Percentiles rank a stretch among this genome's conserved stretches.
Conservation (phyloP, 2,329 filamentous ascomycete genomes). For the Dactylonectria estremocensis region DNA sequence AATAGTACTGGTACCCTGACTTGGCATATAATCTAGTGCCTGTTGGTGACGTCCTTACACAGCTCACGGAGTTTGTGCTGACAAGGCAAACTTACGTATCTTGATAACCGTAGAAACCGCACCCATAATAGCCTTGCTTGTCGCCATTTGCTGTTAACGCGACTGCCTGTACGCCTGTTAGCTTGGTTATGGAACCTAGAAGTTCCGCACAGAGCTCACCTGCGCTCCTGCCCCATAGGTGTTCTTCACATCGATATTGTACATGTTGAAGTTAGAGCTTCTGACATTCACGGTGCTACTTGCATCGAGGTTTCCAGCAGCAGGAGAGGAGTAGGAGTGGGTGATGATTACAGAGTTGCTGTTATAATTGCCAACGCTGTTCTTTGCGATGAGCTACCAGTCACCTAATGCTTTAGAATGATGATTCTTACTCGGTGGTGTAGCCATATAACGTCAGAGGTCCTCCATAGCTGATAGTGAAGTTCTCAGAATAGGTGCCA, state of each 20-base stretch:
- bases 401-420: background rate
- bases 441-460: conserved; percentile 12
- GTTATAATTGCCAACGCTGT: conserved; percentile 2
- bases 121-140: conserved; percentile 12
- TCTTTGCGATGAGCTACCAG: background rate
- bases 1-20: conserved; percentile 8
- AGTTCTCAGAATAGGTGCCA: conserved; percentile 1
- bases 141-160: conserved; percentile 8
- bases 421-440: conserved; percentile 1
- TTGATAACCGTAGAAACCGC: conserved; percentile 4
- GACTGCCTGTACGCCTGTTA: conserved; percentile 2
- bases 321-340: background rate
- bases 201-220: background rate
- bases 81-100: background rate
- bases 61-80: background rate
- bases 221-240: background rate
- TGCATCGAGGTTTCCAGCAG: conserved; percentile 1
- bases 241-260: conserved; percentile 8
- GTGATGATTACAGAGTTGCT: conserved; percentile 8
- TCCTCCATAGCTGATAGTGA: conserved; percentile 1
- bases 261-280: background rate
- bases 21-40: background rate
- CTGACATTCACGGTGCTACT: conserved; percentile 5
- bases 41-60: background rate
- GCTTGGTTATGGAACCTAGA: background rate